phyloP scores from a whole-genome alignment of 768 basidiomycete species.

The Dioszegia hungarica region DNA sequence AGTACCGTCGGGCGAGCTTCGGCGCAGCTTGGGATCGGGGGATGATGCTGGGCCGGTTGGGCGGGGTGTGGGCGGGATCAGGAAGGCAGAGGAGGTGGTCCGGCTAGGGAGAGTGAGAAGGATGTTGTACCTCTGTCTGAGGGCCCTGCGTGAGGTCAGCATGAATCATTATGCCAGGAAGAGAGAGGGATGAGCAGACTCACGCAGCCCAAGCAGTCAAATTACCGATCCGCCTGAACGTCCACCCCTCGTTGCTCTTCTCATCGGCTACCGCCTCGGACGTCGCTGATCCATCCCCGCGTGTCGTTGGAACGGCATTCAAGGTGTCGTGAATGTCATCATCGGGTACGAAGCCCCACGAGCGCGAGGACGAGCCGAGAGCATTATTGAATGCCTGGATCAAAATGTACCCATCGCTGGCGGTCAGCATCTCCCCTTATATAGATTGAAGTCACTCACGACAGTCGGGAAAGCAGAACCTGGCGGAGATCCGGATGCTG shows the following conservation, averaged over 20 bases:
- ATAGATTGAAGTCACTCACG: slow-evolving; percentile 24
- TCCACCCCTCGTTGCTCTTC: slow-evolving; percentile 38
- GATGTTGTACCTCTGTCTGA: slow-evolving; percentile 37
- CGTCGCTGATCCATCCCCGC: neutral
- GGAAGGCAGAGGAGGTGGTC: neutral
- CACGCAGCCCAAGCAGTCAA: slow-evolving; percentile 45
- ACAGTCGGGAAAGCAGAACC: slow-evolving; percentile 24
- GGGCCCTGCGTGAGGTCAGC: slow-evolving; percentile 39
- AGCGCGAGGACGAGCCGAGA: slow-evolving; percentile 19
- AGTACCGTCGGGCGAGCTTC: neutral
- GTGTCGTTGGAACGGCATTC: neutral
- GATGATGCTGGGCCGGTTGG: neutral
- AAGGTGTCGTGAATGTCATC: slow-evolving; percentile 46
- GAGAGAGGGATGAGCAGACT: slow-evolving; percentile 12
- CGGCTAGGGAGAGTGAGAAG: slow-evolving; percentile 11
- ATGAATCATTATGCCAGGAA: no score
- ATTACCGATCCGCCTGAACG: slow-evolving; percentile 43
- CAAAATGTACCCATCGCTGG: slow-evolving; percentile 41
- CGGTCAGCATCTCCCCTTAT: no score
- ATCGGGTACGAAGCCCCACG: slow-evolving; percentile 44
- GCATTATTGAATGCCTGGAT: slow-evolving; percentile 39
- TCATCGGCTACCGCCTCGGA: slow-evolving; percentile 5
- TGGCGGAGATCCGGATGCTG: neutral
- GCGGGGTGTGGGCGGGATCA: neutral
- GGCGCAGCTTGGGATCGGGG: neutral